Evolutionary conservation across 371 early-diverging fungal genomes (phyloP).

Genomic region (Mucor circinelloides): DNA sequence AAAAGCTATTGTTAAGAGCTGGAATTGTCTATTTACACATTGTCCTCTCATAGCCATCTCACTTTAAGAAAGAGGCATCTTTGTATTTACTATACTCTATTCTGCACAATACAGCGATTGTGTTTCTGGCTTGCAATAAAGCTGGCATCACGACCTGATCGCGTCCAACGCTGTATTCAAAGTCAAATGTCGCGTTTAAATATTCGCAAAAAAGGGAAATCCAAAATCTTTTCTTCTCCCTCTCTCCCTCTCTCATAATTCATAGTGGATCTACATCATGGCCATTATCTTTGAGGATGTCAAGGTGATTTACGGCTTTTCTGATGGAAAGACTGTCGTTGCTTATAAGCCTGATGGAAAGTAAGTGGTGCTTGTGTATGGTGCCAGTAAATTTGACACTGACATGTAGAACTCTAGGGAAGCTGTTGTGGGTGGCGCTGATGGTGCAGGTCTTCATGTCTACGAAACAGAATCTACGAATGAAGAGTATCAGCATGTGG

Average conservation of each 20-base stretch:
- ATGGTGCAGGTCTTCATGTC: slow-evolving; percentile 16
- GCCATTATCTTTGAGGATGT: background rate
- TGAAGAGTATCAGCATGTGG: slow-evolving; percentile 9
- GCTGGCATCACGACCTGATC: background rate
- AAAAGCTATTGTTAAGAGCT: background rate
- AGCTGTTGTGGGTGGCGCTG: slow-evolving; percentile 21
- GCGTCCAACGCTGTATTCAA: background rate
- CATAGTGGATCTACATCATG: background rate
- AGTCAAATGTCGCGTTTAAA: background rate
- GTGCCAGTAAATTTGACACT: too few species aligned
- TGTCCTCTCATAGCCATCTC: too few species aligned
- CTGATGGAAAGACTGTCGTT: background rate
- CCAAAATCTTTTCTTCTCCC: background rate
- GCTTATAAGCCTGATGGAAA: slow-evolving; percentile 3
- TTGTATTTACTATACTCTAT: too few species aligned
- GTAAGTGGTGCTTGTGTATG: background rate
- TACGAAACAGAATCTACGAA: slow-evolving; percentile 18
- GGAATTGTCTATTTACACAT: too few species aligned
- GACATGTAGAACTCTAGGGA: slow-evolving; percentile 4
- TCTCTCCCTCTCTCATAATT: background rate
- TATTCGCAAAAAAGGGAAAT: background rate
- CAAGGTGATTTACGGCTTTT: background rate
- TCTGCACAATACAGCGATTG: too few species aligned
- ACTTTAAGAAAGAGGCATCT: too few species aligned
- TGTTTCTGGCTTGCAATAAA: too few species aligned